Evolutionary conservation across 2,329 filamentous ascomycete species (phyloP), one percentile per base, ranked within the genome.

Genomic region (Arthroderma uncinatum): DNA sequence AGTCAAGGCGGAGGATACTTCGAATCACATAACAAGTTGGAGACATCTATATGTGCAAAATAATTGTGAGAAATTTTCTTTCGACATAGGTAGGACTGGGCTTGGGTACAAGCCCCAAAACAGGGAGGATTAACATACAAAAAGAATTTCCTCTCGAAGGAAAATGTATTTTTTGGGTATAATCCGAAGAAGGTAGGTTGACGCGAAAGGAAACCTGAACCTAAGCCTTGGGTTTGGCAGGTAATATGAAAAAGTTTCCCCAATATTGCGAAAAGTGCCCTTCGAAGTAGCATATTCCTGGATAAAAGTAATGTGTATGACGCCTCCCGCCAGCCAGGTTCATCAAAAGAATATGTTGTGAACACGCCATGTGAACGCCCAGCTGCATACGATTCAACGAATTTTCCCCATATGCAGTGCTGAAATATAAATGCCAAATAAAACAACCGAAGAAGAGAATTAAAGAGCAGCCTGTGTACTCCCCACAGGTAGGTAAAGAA

Each of bases 71-170:
- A 73, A 61, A 71, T 66, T 70, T 73, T 66, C 65, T 73, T 73
- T 74, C 70, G 66, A 67, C 59, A 72, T 74, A 73, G 30, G 50
- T 53, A 53, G 33, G 21, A 39, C 50, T 30, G 33, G 50, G 66
- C 71, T 68, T 66, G 65, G 63, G 65, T 67, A 68, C 63, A 71
- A 70, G 67, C 33, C 66, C 65, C 71, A 71, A 33, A 50, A 65
- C 67, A 73, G 72, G 74, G 73, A 74, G 71, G 72, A 58, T 75
- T 76, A 76, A 76, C 74, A 70, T 76, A 76, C 74, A 76, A 74
- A 69, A 65, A 61, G 60, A 48, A 67, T 55, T 55, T 44, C 53
- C 37, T 44, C 19, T 19, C 69, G 71, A 67, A 63, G 62, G 66
- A 64, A 67, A 62, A 65, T 50, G 47, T 50, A 16, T 30, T 50